These are phyloP conservation scores for Moesziomyces aphidis DNA, from an alignment of 1,284 basidiomycete species.

Conservation along the genomic window DNA sequence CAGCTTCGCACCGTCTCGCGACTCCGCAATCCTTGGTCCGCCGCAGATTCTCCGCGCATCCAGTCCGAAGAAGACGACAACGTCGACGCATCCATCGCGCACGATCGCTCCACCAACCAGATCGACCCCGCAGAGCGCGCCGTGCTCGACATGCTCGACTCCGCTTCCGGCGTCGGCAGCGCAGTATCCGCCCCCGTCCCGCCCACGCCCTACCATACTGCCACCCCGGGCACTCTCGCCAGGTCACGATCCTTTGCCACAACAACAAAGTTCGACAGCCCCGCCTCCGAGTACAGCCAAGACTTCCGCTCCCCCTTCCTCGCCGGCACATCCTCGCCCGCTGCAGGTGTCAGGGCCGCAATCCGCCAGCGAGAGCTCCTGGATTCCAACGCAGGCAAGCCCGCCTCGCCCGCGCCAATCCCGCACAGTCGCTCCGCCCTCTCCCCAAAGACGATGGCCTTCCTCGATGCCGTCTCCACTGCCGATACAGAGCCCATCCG, in stretches of 20 bases:
- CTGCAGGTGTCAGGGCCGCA: slow-evolving; percentile 38
- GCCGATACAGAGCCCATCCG: slow-evolving; percentile 18
- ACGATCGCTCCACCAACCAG: slow-evolving; percentile 22
- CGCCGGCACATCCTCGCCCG: slow-evolving; percentile 36
- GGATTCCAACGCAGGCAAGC: slow-evolving; percentile 18
- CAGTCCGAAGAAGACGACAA: slow-evolving; percentile 38
- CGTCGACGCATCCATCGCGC: slow-evolving; percentile 43
- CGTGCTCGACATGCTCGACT: slow-evolving; percentile 57
- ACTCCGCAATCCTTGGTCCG: slow-evolving; percentile 37
- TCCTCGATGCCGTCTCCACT: slow-evolving; percentile 16
- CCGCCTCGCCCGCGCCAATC: slow-evolving; percentile 5
- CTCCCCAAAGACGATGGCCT: slow-evolving; percentile 22
- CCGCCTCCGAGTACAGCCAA: slow-evolving; percentile 43
- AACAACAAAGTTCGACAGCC: slow-evolving; percentile 28
- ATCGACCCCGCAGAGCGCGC: slow-evolving; percentile 42
- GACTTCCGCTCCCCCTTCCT: slow-evolving; percentile 35
- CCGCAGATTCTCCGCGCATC: slow-evolving; percentile 15
- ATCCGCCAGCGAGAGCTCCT: slow-evolving; percentile 41
- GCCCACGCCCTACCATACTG: slow-evolving; percentile 31
- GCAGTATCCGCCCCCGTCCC: slow-evolving; percentile 23
- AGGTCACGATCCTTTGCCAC: slow-evolving; percentile 37
- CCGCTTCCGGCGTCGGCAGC: slow-evolving; percentile 18
- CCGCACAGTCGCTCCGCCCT: slow-evolving; percentile 24
- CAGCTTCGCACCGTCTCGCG: slow-evolving; percentile 12
- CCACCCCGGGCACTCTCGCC: slow-evolving; percentile 32